phyloP scores from a whole-genome alignment of 1,139 yeast genomes.

The Tardiomyces depauwii region DNA sequence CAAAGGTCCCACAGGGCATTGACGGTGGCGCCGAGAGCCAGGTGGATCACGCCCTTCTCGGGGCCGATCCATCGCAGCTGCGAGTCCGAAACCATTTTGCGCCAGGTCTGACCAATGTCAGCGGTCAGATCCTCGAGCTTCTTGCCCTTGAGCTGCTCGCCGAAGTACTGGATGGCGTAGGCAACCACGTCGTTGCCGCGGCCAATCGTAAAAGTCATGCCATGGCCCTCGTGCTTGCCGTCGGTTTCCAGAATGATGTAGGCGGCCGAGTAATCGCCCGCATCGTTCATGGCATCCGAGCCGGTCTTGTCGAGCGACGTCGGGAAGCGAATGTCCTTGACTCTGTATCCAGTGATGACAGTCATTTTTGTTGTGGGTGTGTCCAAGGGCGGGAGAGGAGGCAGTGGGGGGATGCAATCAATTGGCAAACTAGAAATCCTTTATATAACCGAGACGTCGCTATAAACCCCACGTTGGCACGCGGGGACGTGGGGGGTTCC shows the following conservation, averaged over 20 bases:
- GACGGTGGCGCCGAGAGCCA: constrained; percentile 20
- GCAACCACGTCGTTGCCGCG: constrained; percentile 19
- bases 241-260: constrained; percentile 14
- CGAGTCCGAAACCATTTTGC: constrained; percentile 25
- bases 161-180: constrained; percentile 15
- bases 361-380: constrained; percentile 6
- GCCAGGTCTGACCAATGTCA: constrained; percentile 27
- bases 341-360: constrained; percentile 18
- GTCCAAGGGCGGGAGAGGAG: no score
- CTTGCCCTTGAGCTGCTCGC: constrained; percentile 16
- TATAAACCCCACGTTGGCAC: no score
- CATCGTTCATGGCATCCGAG: constrained; percentile 28
- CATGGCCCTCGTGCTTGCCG: constrained; percentile 11
- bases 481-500: no score
- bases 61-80: constrained; percentile 30
- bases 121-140: constrained; percentile 18
- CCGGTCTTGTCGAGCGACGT: constrained; percentile 28
- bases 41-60: constrained; percentile 27
- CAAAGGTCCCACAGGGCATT: constrained; percentile 29
- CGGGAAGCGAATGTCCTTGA: constrained; percentile 25
- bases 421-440: no score
- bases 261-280: constrained; percentile 24
- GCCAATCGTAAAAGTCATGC: constrained; percentile 21
- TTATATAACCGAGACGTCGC: no score
- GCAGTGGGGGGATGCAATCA: no score